These are phyloP conservation scores for Trebouxia sp. DNA, from an alignment of 139 green algal species.

Conservation along the genomic window DNA sequence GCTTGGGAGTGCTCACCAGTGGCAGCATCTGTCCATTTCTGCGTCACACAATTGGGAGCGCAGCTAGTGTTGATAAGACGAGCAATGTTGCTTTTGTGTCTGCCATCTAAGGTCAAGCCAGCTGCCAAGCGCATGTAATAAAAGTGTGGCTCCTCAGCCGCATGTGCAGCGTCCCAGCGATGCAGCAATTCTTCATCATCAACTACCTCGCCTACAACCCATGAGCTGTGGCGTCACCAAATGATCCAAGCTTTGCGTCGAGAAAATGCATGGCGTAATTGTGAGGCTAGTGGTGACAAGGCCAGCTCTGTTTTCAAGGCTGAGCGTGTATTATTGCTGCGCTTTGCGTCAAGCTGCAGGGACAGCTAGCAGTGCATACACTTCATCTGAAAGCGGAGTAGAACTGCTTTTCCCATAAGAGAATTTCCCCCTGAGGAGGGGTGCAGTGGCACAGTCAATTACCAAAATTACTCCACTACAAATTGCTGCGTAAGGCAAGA, in stretches of 20 bases:
- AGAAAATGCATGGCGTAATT: neutral
- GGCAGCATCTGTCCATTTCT: slow-evolving; percentile 79
- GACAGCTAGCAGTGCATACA: too few species aligned
- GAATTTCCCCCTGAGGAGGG: too few species aligned
- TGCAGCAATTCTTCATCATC: slow-evolving; percentile 52
- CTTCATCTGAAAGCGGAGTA: too few species aligned
- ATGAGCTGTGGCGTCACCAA: neutral
- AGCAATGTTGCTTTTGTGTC: slow-evolving; percentile 71
- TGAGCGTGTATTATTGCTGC: too few species aligned
- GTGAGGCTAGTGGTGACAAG: neutral
- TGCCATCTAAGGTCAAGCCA: slow-evolving; percentile 79
- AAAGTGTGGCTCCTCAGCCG: slow-evolving; percentile 62
- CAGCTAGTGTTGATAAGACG: slow-evolving; percentile 87
- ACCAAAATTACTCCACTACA: too few species aligned
- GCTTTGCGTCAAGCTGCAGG: too few species aligned
- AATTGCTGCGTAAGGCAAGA: neutral
- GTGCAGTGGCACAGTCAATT: too few species aligned
- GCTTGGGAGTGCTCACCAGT: slow-evolving; percentile 38
- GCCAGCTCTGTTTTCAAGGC: too few species aligned
- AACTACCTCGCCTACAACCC: slow-evolving; percentile 51
- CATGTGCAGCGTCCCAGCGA: slow-evolving; percentile 61
- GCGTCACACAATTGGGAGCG: slow-evolving; percentile 86
- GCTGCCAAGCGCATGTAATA: slow-evolving; percentile 86
- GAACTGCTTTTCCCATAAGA: too few species aligned
- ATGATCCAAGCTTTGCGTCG: neutral